Evolutionary conservation across 2,329 filamentous ascomycete genomes (phyloP).

Genomic region (Arthrobotrys entomopaga): DNA sequence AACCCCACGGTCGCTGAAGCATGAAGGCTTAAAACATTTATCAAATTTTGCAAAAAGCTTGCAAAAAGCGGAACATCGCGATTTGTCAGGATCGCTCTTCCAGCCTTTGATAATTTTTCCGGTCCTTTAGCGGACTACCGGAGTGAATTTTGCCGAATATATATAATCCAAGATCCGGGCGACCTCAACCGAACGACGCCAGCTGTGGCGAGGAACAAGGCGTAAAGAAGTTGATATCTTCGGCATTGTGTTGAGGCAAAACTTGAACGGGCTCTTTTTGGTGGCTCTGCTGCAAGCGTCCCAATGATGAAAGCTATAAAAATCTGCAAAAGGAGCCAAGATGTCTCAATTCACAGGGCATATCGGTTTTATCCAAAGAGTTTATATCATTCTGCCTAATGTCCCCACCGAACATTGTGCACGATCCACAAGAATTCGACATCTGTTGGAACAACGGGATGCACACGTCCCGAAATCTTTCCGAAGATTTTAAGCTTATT

Average conservation of each 20-base stretch:
- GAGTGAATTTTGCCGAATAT: slow-evolving; percentile 54
- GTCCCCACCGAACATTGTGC: slow-evolving; percentile 35
- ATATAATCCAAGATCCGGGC: slow-evolving; percentile 34
- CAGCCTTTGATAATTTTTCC: slow-evolving; percentile 43
- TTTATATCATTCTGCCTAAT: slow-evolving; percentile 52
- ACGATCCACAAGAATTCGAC: slow-evolving; percentile 30
- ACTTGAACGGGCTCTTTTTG: slow-evolving; percentile 1
- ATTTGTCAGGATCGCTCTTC: too few relatives aligned
- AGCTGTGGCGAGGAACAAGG: slow-evolving; percentile 7
- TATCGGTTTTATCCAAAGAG: slow-evolving; percentile 32
- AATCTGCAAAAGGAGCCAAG: background rate
- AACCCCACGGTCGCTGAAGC: background rate
- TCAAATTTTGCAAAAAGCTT: background rate
- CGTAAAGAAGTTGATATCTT: background rate
- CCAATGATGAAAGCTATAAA: background rate
- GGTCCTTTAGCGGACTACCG: slow-evolving; percentile 46
- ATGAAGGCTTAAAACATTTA: background rate
- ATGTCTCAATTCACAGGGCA: slow-evolving; percentile 21
- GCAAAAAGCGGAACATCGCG: background rate
- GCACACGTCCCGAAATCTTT: slow-evolving; percentile 54
- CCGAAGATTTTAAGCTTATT: slow-evolving; percentile 28
- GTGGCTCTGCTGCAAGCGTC: background rate
- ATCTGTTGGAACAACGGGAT: slow-evolving; percentile 23
- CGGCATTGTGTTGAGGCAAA: slow-evolving; percentile 52
- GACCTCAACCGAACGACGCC: slow-evolving; percentile 26